Percentiles rank a stretch among this genome's conserved stretches.
Conservation (phyloP, 2,329 filamentous ascomycete species). For the Colletotrichum siamense region DNA sequence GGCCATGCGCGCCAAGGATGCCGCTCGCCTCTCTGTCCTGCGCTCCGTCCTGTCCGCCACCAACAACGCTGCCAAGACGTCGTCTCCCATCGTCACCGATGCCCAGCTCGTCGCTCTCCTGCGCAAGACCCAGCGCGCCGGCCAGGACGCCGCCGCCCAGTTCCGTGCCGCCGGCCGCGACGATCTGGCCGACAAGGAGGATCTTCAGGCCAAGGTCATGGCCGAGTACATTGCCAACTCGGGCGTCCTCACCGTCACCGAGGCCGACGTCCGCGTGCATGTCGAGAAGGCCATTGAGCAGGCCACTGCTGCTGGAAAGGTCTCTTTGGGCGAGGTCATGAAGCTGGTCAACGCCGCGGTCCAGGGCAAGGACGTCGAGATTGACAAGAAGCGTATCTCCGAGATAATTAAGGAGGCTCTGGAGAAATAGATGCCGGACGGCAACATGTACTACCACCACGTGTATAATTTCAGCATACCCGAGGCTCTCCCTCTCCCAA, state of each 20-base stretch:
- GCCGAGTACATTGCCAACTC: constrained; percentile 68
- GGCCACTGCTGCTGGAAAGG: constrained; percentile 56
- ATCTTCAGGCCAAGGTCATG: constrained; percentile 67
- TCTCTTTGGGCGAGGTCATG: constrained; percentile 66
- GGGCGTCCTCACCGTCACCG: constrained; percentile 62
- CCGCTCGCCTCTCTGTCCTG: constrained; percentile 69
- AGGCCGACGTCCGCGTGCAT: constrained; percentile 61
- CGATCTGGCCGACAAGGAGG: constrained; percentile 76
- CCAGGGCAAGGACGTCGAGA: constrained; percentile 69
- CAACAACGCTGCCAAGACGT: constrained; percentile 78
- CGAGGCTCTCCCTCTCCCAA: background rate
- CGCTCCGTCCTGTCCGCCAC: constrained; percentile 72
- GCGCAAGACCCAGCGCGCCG: constrained; percentile 64
- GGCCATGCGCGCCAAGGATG: constrained; percentile 70
- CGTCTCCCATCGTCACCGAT: constrained; percentile 72
- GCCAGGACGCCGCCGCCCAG: constrained; percentile 65
- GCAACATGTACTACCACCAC: background rate
- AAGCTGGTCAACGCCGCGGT: constrained; percentile 62
- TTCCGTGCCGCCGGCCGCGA: constrained; percentile 67
- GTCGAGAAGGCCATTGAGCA: constrained; percentile 58
- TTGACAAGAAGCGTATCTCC: constrained; percentile 67
- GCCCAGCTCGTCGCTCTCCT: constrained; percentile 72
- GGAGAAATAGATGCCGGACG: background rate
- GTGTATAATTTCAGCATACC: constrained; percentile 7
- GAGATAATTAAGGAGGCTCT: constrained; percentile 62